Base-by-base conservation (phyloP, 1,284 basidiomycete species). In the Malassezia psittaci region DNA sequence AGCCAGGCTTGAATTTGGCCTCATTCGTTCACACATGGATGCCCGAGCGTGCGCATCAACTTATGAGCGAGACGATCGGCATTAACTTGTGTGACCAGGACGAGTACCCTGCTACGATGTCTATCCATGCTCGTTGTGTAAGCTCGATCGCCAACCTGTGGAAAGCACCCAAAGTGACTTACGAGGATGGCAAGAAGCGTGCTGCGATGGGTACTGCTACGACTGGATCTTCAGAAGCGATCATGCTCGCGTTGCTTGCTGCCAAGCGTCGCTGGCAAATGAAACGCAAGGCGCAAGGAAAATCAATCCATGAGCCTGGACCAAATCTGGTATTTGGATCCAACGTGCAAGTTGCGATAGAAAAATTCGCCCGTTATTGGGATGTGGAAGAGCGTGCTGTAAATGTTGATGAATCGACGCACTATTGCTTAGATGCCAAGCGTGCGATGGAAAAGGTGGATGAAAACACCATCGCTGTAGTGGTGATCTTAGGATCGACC, bases 251-350 rank as follows among this genome's bases (percentile, higher is more conserved):
- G 15, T 90, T 90, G 42, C 81, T 96, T 18, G 88, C 91, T 15
- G 87, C 96, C 83, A 96, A 96, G 79, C 86, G 85, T 68, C 81
- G 84, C 46, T 96, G 91, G 91, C 90, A 96, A 76, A 83, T 83
- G 61, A 84, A 82, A 71, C 85, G 86, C 76, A 90, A 90, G 77
- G 85, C 83, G 0, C 82, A 82, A 1, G 90, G 90, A 38, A 74
- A 74, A 54, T 52, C 50, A 18, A 67, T 65, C 59, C 66, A 68
- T 48, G 62, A 69, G 21, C 69, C 65, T n/a, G 50, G 83, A 5
- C 83, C 84, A 2, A 85, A 86, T 68, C 83, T 86, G 48, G 77
- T 87, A 46, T 85, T 86, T 81, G 85, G 87, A 34, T 81, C 84
- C 35, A 88, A 90, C 69, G 87, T 87, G 1, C 88, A 90, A 72